Percentiles rank a stretch among this genome's conserved stretches.
Conservation (phyloP, 139 green algal genomes). For the Mesotaenium endlicherianum region DNA sequence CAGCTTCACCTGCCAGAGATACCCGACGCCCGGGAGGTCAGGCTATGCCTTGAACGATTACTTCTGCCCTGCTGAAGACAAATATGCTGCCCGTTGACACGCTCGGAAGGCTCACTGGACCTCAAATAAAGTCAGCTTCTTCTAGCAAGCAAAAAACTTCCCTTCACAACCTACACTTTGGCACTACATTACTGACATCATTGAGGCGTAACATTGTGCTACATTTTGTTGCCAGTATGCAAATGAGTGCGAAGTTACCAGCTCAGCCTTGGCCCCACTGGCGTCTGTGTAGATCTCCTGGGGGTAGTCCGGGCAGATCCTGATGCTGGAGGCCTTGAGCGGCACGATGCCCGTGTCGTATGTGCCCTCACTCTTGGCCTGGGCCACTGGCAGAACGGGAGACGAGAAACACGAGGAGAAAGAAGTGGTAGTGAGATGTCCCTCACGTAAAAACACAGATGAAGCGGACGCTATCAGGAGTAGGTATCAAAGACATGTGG, state of each 20-base stretch:
- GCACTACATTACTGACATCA: too few relatives aligned
- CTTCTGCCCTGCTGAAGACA: too few relatives aligned
- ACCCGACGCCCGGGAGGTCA: too few relatives aligned
- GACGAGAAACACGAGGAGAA: background rate
- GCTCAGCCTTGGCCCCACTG: background rate
- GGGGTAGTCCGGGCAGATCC: background rate
- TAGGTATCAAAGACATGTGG: background rate
- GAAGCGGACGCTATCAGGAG: background rate
- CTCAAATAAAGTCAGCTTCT: too few relatives aligned
- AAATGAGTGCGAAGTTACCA: background rate
- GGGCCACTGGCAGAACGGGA: background rate
- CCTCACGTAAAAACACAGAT: background rate
- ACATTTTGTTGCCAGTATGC: too few relatives aligned
- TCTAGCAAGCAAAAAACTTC: too few relatives aligned
- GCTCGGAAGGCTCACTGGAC: too few relatives aligned
- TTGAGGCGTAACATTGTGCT: too few relatives aligned
- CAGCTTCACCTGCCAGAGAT: background rate
- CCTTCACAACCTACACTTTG: too few relatives aligned
- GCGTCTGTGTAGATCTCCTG: background rate
- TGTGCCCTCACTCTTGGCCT: background rate
- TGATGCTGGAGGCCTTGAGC: background rate
- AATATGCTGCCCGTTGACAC: too few relatives aligned
- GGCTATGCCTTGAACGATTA: too few relatives aligned
- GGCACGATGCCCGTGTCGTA: constrained; percentile 3
- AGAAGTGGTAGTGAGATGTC: background rate